Conservation (phyloP, 129 eudicot genomes). For the Flaveria linearis region DNA sequence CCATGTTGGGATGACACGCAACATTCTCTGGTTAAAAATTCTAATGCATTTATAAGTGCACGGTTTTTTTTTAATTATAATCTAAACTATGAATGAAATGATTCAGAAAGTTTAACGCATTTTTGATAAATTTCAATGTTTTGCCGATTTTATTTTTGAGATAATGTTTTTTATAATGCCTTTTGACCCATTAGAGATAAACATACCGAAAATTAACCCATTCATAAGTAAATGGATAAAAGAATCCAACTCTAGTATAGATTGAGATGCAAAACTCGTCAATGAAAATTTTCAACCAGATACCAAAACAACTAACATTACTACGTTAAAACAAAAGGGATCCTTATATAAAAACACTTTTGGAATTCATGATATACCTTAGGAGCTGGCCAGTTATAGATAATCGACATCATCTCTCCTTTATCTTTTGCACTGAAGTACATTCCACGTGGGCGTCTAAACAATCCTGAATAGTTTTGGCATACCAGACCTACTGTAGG, state of each 20-base stretch:
- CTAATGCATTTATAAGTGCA: no score
- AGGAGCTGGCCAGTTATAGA: conserved; percentile 94
- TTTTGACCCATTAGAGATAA: conserved; percentile 4
- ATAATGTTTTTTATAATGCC: not conserved
- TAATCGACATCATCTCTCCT: conserved; percentile 99
- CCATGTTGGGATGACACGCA: not conserved
- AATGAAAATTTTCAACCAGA: not conserved
- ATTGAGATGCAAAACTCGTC: not conserved
- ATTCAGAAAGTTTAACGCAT: not conserved
- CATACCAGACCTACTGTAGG: conserved; percentile 99
- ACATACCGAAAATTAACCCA: not conserved
- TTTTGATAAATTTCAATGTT: not conserved
- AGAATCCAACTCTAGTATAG: not conserved
- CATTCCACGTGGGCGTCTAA: conserved; percentile 99
- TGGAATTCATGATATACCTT: conserved; percentile 48
- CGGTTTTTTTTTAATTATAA: not conserved
- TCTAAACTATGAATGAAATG: not conserved
- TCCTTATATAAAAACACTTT: conserved; percentile 9
- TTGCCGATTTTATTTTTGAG: not conserved
- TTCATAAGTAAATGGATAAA: not conserved
- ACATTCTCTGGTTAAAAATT: not conserved
- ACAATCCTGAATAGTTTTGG: conserved; percentile 98
- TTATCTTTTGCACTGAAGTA: conserved; percentile 99
- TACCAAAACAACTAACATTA: not conserved
- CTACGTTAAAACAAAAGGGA: not conserved